Evolutionary conservation across 495 filamentous ascomycete genomes (phyloP), one percentile per base, ranked within the genome.

Genomic region (Mytilinidion resinicola): DNA sequence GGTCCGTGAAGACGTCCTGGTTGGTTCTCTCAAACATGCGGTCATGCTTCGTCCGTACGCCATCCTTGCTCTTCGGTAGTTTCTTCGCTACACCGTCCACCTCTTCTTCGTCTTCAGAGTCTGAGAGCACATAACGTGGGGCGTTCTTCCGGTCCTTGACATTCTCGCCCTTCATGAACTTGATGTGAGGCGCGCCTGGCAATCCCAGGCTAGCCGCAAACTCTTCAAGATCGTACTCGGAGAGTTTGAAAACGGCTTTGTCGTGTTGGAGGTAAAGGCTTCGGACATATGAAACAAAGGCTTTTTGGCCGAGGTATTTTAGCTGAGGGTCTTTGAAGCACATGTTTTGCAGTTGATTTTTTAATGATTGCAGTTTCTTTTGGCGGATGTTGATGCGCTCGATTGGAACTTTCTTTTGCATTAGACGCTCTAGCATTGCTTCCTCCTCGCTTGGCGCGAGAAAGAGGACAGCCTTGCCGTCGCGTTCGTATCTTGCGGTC

Each of bases 1-100:
- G 95, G 39, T 84, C 84, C 41, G 93, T 88, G 59, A 99, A 74
- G n/a, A 99, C 85, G 60, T 95, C 89, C 63, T 96, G 91, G 73
- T 97, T 96, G 57, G 85, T 85, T 60, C 93, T 78, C 74, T 96
- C 92, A 65, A 96, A 95, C 91, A 96, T 96, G 57, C 91, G 89
- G 67, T 97, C 89, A 68, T 92, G 91, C 71, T 93, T 96, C 20
- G 93, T 97, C 44, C 89, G 80, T 6, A 91, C 88, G 41, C 77
- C 75, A 10, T 75, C 67, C 72, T 87, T 82, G 68, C 83, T 87
- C 54, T 73, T 76, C 65, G 78, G 79, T 63, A 77, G 77, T 55
- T 71, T 72, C 53, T 74, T 74, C 47, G 73, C 74, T 21, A 67
- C 64, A 10, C 69, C 70, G 1, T 57, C 74, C 4, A 56, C 56